phyloP scores from a whole-genome alignment of 306 rosid genomes.

The Sindora glabra region DNA sequence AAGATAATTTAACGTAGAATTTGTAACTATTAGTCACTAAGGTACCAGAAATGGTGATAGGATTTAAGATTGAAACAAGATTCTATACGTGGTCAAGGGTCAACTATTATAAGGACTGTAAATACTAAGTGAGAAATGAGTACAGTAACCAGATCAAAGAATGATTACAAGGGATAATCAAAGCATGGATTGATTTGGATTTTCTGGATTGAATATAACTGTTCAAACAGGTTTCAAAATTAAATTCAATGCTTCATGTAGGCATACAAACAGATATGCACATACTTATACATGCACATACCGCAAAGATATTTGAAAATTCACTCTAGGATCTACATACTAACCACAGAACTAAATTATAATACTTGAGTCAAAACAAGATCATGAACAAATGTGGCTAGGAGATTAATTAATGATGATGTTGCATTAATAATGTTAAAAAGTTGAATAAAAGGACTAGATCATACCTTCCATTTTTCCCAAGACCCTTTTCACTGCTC shows the following conservation, averaged over 20 bases:
- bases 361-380: not conserved
- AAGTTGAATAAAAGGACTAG: not conserved
- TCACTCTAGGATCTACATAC: not conserved
- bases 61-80: not conserved
- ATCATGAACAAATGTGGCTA: not conserved
- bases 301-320: not conserved
- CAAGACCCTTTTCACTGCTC: slow-evolving; percentile 89
- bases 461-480: slow-evolving; percentile 79
- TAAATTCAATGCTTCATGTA: not conserved
- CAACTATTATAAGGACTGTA: not conserved
- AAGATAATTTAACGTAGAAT: no score
- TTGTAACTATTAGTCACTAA: not conserved
- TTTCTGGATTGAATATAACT: no score
- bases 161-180: not conserved
- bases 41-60: not conserved
- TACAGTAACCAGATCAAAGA: not conserved
- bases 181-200: not conserved
- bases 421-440: not conserved
- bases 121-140: not conserved
- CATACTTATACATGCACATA: not conserved
- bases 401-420: not conserved
- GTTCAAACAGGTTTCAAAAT: no score
- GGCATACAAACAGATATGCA: not conserved
- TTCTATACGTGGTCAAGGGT: not conserved
- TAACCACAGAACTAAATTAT: not conserved